Base-by-base conservation (phyloP, 148 eudicot genomes). In the Pouteria glomerata region DNA sequence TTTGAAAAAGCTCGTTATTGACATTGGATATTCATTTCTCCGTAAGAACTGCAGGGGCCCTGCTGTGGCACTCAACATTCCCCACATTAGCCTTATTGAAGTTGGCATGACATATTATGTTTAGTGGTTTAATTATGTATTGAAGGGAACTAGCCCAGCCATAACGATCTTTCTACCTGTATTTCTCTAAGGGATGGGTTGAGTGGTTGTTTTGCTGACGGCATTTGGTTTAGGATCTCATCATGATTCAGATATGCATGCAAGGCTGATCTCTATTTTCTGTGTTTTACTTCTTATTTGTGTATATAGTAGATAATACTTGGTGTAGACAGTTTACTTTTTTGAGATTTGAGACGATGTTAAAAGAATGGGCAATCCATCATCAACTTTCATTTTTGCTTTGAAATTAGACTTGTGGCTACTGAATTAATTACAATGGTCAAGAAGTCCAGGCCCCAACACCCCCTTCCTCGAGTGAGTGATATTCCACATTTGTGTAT, bases 41-140 rank as follows among this genome's bases (percentile, higher is more conserved):
- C 85, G 96, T 66, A 94, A 94, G 85, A 91, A 94, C 63, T 91
- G 97, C 85, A 80, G 98, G 77, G 98, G 98, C 12, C 97, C 97
- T 18, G 72, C 96, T 3, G 98, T 94, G 65, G 97, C 91, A 0
- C 97, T 94, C 34, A 85, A 94, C 75, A 91, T 94, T 51, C 97
- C 98, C 71, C 98, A 94, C 74, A 94, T 94, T 57, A 94, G 98
- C 79, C 93, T 94, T 68, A 89, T 94, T 50, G 97, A 94, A 83
- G 98, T 94, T 51, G 98, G 98, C 71, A 91, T 89, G 96, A 94
- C 92, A 56, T 94, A 94, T 76, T 87, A 91, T 80, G 97, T 93
- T 74, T 89, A 90, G 79, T 11, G 14, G 55, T 58, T 48, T 63
- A 68, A 55, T 13, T 1, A n/a, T n/a, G n/a, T n/a, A 26, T n/a